Base-by-base conservation (phyloP, 2,329 filamentous ascomycete genomes). In the Ophiostoma australiae region DNA sequence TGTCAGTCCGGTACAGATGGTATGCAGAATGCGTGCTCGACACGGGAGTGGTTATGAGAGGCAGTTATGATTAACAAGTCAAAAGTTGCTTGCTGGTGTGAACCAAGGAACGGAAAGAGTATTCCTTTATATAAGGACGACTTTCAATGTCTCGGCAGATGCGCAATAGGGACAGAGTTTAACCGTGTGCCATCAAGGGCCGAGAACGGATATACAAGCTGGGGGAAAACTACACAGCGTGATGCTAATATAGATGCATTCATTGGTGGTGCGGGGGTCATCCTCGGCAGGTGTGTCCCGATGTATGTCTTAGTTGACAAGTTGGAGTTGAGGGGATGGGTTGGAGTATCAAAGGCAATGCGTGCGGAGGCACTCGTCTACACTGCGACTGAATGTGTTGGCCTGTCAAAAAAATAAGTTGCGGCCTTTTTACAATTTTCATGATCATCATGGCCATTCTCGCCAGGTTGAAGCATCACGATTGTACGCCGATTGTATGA, bases 271-370 rank as follows among this genome's bases (percentile, higher is more conserved):
- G 52, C 52, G 52, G 52, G 52, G 52, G 33, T 41, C 17, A 48
- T 61, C 63, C 67, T 71, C 70, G 70, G 70, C 70, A 71, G 31
- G 58, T 69, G 58, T 71, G n/a, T 63, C 67, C 70, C 70, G 67
- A 71, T 44, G 39, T 27, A 27, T 58, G 44, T n/a, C 44, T 48
- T 58, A 31, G 2, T n/a, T 58, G 52, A 23, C 5, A 27, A 27
- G 17, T 58, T 27, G 52, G 52, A n/a, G 52, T 58, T 27, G 23
- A 58, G 23, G 52, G n/a, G n/a, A 2, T 0, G n/a, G 23, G 10
- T 23, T 58, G 52, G 52, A 58, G 23, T 27, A 3, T 4, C 23
- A n/a, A 13, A 58, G 23, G 52, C 11, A 58, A 27, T 27, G 20
- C 52, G 52, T 58, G 20, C 52, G 52, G 52, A 58, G 52, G 20